A percentile compares a stretch with the other conserved stretches of the same genome.
These are phyloP conservation scores for Podospora anserina DNA, from an alignment of 495 filamentous ascomycete species.

Conservation along the genomic window DNA sequence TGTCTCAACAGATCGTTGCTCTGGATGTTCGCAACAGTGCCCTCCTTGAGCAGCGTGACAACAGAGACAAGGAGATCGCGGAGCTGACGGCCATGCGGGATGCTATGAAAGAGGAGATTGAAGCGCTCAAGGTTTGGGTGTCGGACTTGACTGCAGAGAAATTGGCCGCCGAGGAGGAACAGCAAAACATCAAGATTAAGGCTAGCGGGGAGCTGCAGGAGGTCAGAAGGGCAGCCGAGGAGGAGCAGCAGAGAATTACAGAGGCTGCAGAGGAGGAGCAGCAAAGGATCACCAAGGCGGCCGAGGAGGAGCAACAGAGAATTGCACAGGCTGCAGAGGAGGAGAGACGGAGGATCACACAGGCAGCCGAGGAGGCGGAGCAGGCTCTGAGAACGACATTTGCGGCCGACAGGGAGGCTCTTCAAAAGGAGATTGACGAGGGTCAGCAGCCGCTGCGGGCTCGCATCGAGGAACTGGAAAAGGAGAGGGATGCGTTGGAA, in stretches of 20 bases:
- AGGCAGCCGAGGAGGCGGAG: constrained; percentile 10
- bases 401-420: constrained; percentile 22
- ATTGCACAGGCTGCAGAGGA: constrained; percentile 17
- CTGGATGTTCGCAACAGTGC: constrained; percentile 34
- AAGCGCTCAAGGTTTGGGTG: constrained; percentile 14
- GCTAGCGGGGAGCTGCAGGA: constrained; percentile 23
- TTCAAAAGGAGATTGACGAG: constrained; percentile 25
- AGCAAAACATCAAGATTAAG: constrained; percentile 18
- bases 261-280: constrained; percentile 25
- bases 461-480: constrained; percentile 36
- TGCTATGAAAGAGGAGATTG: constrained; percentile 22
- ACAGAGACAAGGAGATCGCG: constrained; percentile 38
- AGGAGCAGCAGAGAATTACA: constrained; percentile 26
- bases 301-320: constrained; percentile 18
- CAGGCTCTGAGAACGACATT: constrained; percentile 14
- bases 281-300: constrained; percentile 20
- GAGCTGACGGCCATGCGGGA: constrained; percentile 31
- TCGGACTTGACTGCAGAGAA: constrained; percentile 22
- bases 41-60: constrained; percentile 38
- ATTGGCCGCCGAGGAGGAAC: constrained; percentile 25
- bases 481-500: constrained; percentile 37
- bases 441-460: constrained; percentile 20
- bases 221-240: constrained; percentile 16
- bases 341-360: constrained; percentile 12
- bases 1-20: constrained; percentile 36